phyloP scores from a whole-genome alignment of 164 flowering plant genomes.

The Chimonanthus salicifolius region DNA sequence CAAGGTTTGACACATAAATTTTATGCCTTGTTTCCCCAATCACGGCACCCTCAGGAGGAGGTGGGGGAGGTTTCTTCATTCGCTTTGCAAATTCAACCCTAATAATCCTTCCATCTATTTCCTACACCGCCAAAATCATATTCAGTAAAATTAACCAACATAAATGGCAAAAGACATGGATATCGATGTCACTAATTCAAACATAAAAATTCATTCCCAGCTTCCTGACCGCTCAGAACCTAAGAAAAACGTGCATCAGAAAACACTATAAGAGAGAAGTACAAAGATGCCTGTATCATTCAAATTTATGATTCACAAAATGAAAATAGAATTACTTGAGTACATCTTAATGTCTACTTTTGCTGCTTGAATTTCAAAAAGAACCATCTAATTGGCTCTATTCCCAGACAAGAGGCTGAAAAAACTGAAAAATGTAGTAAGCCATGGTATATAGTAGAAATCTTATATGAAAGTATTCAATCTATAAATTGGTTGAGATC shows the following conservation, averaged over 20 bases:
- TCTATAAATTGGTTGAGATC: too few species aligned
- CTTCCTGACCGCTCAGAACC: not conserved
- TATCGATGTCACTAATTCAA: not conserved
- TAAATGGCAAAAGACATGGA: not conserved
- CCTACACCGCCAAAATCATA: slow-evolving; percentile 36
- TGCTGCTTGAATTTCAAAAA: too few species aligned
- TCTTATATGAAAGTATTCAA: too few species aligned
- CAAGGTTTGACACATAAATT: slow-evolving; percentile 78
- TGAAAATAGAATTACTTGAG: not conserved
- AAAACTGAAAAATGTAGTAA: too few species aligned
- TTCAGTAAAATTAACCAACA: not conserved
- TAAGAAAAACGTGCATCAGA: not conserved
- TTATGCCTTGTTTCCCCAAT: slow-evolving; percentile 50
- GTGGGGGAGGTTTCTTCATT: slow-evolving; percentile 54
- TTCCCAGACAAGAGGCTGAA: too few species aligned
- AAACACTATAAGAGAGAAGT: not conserved
- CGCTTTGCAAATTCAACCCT: slow-evolving; percentile 68
- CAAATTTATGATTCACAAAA: not conserved
- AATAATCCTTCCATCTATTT: slow-evolving; percentile 60
- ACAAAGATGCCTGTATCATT: not conserved
- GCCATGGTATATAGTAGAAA: too few species aligned
- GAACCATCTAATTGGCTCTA: too few species aligned
- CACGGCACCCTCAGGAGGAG: slow-evolving; percentile 22
- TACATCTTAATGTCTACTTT: too few species aligned
- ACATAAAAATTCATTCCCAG: not conserved